Evolutionary conservation across 2,329 filamentous ascomycete genomes (phyloP).

Genomic region (Colletotrichum salicis): DNA sequence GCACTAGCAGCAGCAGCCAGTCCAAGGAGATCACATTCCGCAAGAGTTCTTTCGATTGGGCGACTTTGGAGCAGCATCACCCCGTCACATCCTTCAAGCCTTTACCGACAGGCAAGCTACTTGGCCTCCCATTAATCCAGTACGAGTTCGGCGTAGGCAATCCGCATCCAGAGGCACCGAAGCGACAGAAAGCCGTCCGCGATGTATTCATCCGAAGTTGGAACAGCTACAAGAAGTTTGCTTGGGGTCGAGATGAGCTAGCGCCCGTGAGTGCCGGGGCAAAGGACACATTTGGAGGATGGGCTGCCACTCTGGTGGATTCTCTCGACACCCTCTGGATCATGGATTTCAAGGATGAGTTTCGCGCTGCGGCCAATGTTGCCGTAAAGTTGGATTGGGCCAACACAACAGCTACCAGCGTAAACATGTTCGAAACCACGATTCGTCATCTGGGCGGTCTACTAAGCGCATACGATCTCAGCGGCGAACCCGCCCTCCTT

Average conservation of each 20-base stretch:
- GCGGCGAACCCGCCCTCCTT: conserved; percentile 64
- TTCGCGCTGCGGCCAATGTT: conserved; percentile 57
- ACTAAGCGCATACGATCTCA: conserved; percentile 76
- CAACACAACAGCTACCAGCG: conserved; percentile 51
- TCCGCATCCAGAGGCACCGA: neutral
- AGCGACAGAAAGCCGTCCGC: conserved; percentile 45
- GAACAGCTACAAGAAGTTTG: conserved; percentile 54
- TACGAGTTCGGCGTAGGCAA: conserved; percentile 54
- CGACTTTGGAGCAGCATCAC: conserved; percentile 40
- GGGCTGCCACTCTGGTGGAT: conserved; percentile 59
- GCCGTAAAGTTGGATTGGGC: conserved; percentile 63
- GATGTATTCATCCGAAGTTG: conserved; percentile 49
- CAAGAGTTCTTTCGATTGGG: conserved; percentile 46
- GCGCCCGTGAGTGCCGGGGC: conserved; percentile 51
- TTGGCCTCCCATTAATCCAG: conserved; percentile 45
- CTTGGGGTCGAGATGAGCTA: conserved; percentile 59
- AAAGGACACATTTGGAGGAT: conserved; percentile 58
- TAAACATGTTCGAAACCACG: conserved; percentile 76
- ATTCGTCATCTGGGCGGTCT: conserved; percentile 78
- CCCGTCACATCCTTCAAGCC: conserved; percentile 45
- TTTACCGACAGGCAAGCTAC: conserved; percentile 42
- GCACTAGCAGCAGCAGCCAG: neutral
- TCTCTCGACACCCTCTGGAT: conserved; percentile 64
- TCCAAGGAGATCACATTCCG: conserved; percentile 34
- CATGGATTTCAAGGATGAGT: conserved; percentile 63